These are phyloP conservation scores for Nothomitra cinnamomea DNA, from an alignment of 2,329 filamentous ascomycete genomes.

Conservation along the genomic window DNA sequence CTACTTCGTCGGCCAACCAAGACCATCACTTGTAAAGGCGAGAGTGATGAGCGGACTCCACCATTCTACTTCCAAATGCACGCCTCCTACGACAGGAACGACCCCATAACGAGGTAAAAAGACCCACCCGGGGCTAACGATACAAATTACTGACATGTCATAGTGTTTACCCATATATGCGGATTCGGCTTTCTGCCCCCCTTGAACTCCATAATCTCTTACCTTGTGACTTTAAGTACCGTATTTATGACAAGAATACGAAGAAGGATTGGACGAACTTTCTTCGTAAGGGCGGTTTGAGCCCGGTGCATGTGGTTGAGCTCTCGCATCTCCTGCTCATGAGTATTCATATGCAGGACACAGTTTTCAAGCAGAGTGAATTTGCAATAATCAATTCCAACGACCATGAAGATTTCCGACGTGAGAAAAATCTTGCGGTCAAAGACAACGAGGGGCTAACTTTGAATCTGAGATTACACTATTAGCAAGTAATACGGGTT, in stretches of 20 bases:
- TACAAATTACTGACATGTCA: conserved; percentile 17
- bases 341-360: conserved; percentile 94
- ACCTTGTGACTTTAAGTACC: conserved; percentile 97
- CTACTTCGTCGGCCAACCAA: conserved; percentile 68
- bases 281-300: conserved; percentile 85
- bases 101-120: conserved; percentile 57
- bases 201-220: conserved; percentile 88
- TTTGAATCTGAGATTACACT: conserved; percentile 73
- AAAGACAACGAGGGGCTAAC: conserved; percentile 72
- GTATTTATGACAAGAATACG: conserved; percentile 96
- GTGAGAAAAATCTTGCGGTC: conserved; percentile 61
- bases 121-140: background rate
- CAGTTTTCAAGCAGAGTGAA: conserved; percentile 82
- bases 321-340: conserved; percentile 82
- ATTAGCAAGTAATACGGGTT: conserved; percentile 39
- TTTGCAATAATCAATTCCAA: conserved; percentile 95
- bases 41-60: conserved; percentile 55
- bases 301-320: conserved; percentile 93
- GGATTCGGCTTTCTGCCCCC: conserved; percentile 75
- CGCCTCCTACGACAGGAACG: conserved; percentile 65
- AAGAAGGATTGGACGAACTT: conserved; percentile 99
- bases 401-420: conserved; percentile 70
- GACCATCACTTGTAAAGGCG: conserved; percentile 76
- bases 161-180: conserved; percentile 86
- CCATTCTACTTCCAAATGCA: conserved; percentile 97